phyloP scores from a whole-genome alignment of 306 rosid genomes.

The Pterocarpus macrocarpus region DNA sequence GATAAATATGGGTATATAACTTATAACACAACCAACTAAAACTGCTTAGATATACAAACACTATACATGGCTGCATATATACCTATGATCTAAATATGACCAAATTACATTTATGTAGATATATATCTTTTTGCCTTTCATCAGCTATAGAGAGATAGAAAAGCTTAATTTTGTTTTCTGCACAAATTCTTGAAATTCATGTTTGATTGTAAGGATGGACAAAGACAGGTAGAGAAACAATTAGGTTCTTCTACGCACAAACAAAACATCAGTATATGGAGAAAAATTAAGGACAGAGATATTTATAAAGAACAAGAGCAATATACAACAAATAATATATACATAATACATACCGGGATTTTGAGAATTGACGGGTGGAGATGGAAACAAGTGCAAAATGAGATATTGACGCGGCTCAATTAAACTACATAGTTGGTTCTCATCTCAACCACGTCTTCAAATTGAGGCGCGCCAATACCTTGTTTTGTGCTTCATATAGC shows the following conservation, averaged over 20 bases:
- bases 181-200: slow-evolving; percentile 10
- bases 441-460: slow-evolving; percentile 61
- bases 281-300: not conserved
- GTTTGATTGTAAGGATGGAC: not conserved
- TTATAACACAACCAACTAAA: not conserved
- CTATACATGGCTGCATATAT: not conserved
- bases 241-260: not conserved
- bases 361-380: slow-evolving; percentile 22
- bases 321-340: not conserved
- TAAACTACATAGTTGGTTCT: slow-evolving; percentile 59
- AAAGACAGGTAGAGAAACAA: too few relatives aligned
- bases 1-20: not conserved
- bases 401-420: slow-evolving; percentile 99
- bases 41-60: not conserved
- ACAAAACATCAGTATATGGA: not conserved
- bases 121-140: not conserved
- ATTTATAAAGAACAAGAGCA: not conserved
- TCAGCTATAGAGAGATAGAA: not conserved
- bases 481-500: slow-evolving; percentile 37
- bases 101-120: too few relatives aligned
- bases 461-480: slow-evolving; percentile 90
- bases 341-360: slow-evolving; percentile 40
- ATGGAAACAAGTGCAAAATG: slow-evolving; percentile 56
- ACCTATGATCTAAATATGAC: not conserved
- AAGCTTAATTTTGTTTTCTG: slow-evolving; percentile 5